Conservation (phyloP, 2,329 filamentous ascomycete species). For the Aspergillus unguis region DNA sequence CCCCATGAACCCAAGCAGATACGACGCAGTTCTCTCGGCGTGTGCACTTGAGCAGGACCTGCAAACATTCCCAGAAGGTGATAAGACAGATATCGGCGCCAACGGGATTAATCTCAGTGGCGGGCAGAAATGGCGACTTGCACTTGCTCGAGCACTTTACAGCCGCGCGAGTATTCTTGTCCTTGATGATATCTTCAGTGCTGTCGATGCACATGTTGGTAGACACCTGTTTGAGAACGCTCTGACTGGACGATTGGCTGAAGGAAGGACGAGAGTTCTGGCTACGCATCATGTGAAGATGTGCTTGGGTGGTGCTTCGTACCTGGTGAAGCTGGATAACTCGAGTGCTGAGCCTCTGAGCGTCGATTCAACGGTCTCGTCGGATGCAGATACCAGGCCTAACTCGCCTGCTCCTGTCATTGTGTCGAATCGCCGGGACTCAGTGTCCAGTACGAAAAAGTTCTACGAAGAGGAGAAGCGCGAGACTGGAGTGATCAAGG, state of each 20-base stretch:
- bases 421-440: neutral
- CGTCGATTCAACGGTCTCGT: neutral
- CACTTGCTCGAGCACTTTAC: slow-evolving; percentile 73
- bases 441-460: slow-evolving; percentile 43
- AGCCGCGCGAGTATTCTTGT: slow-evolving; percentile 70
- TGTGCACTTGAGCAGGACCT: slow-evolving; percentile 73
- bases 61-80: slow-evolving; percentile 68
- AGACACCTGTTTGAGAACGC: slow-evolving; percentile 73
- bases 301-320: neutral
- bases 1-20: slow-evolving; percentile 63
- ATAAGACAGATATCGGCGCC: slow-evolving; percentile 73
- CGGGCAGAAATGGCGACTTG: slow-evolving; percentile 76
- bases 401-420: neutral
- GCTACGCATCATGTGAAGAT: slow-evolving; percentile 61
- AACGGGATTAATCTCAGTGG: slow-evolving; percentile 82
- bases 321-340: slow-evolving; percentile 8
- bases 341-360: neutral
- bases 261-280: slow-evolving; percentile 67
- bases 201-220: slow-evolving; percentile 75
- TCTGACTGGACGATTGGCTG: slow-evolving; percentile 64
- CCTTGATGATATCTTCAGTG: slow-evolving; percentile 75
- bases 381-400: neutral
- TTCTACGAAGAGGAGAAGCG: slow-evolving; percentile 73
- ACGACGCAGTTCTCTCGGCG: slow-evolving; percentile 64
- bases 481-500: slow-evolving; percentile 66